Base-by-base conservation (phyloP, 768 basidiomycete species). In the Paxillus rubicundulus region DNA sequence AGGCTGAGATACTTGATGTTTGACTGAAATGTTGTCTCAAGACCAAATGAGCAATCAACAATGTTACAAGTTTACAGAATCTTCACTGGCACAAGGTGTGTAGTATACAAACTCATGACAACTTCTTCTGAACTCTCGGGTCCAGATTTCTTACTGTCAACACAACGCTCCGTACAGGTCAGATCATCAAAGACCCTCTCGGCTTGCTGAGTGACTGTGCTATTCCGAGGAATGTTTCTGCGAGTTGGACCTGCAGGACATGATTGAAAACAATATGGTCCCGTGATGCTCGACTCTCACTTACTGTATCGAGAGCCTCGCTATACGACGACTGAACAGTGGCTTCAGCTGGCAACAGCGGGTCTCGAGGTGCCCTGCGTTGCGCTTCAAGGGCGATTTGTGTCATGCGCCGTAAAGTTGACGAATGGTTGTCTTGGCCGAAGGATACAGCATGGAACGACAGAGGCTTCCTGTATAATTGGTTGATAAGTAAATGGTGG, bases 171-270 rank as follows among this genome's bases (percentile, higher is more conserved):
- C 21, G 21, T 21, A 21, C 21, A 21, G 21, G 5, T 21, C 21
- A 21, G 21, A 21, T 21, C 51, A 79, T 56, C 45, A 82, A 61
- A 20, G 74, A 68, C 4, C 76, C 80, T 50, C 80, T 61, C 2
- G 79, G 75, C 56, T 78, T 82, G 57, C 72, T 74, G 61, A 82
- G 61, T 1, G 79, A 79, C 45, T 79, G 77, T 1, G 81, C 79
- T 52, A 81, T 71, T 39, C 75, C 75, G 16, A 81, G 63, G 72
- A 82, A 82, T 3, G 79, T 76, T 58, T 80, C 74, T 4, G 80
- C 74, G 20, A 82, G 70, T 48, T 70, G 73, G 24, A 81, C 72
- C 80, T 81, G 21, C 21, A 21, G 21, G 21, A 21, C 21, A 21
- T 5, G 21, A 21, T 21, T 5, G 21, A 46, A 30, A 2, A 27